Conservation (phyloP, 352 stramenopile genomes). For the Peronospora destructor region DNA sequence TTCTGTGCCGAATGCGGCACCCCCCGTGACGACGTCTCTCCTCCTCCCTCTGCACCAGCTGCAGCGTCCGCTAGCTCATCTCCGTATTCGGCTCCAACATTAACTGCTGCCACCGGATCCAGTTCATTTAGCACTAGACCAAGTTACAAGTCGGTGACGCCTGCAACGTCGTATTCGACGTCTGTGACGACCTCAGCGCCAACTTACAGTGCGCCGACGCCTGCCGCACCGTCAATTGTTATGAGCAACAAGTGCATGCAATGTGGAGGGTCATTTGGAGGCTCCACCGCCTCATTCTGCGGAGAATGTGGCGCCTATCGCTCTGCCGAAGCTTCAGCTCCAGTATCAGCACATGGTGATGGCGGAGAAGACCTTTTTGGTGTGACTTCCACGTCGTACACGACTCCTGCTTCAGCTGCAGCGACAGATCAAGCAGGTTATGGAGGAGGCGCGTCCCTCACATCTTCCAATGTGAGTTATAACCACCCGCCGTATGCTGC, state of each 20-base stretch:
- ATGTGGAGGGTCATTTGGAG: conserved; percentile 44
- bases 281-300: conserved; percentile 58
- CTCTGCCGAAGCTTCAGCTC: conserved; percentile 8
- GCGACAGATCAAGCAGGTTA: conserved; percentile 10
- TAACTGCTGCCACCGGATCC: conserved; percentile 7
- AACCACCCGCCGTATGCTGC: conserved; percentile 21
- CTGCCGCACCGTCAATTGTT: background rate
- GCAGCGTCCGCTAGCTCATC: conserved; percentile 3
- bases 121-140: conserved; percentile 8
- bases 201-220: conserved; percentile 11
- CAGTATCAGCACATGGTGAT: conserved; percentile 22
- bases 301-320: conserved; percentile 65
- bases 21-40: conserved; percentile 51
- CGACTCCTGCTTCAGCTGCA: conserved; percentile 5
- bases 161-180: conserved; percentile 8
- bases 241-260: conserved; percentile 32
- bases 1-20: conserved; percentile 81
- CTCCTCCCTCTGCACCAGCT: conserved; percentile 4
- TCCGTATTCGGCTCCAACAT: conserved; percentile 4
- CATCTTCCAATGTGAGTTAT: conserved; percentile 26
- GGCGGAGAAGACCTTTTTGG: conserved; percentile 56
- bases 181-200: conserved; percentile 15
- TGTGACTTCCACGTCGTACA: conserved; percentile 26
- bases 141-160: conserved; percentile 15
- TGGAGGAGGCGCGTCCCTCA: conserved; percentile 18